phyloP scores from a whole-genome alignment of 768 basidiomycete species.

The Cystofilobasidium ferigula region DNA sequence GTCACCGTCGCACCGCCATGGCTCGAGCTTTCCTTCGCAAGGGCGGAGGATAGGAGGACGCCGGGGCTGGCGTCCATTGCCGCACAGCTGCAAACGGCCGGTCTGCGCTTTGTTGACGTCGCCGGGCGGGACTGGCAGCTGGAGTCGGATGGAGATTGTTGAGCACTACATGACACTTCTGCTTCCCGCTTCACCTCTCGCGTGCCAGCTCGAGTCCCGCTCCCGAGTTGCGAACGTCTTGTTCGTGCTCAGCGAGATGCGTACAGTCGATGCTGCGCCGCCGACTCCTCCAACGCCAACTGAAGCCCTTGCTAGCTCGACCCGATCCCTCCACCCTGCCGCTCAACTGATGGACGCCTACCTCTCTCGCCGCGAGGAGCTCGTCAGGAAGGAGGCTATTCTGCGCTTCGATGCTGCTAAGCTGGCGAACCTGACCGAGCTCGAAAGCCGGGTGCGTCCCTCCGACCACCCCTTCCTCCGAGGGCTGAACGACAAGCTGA shows the following conservation, averaged over 20 bases:
- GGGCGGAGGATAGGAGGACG: neutral
- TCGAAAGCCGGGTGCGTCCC: neutral
- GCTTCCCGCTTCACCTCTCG: too few relatives aligned
- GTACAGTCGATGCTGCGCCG: too few relatives aligned
- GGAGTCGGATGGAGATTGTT: too few relatives aligned
- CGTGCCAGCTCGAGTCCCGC: too few relatives aligned
- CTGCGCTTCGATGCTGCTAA: constrained; percentile 5
- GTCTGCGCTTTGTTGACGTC: too few relatives aligned
- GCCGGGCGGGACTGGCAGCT: too few relatives aligned
- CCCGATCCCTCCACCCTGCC: neutral
- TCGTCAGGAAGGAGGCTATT: constrained; percentile 6
- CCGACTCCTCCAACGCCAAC: too few relatives aligned
- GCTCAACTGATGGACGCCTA: neutral
- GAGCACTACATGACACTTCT: too few relatives aligned
- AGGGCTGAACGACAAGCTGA: constrained; percentile 20
- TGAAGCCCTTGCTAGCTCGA: neutral
- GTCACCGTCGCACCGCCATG: neutral
- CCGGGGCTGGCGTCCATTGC: neutral
- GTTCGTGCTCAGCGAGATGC: too few relatives aligned
- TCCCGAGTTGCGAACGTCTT: too few relatives aligned
- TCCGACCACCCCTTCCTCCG: neutral
- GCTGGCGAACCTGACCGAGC: neutral
- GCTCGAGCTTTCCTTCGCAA: neutral
- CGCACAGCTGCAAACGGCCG: too few relatives aligned
- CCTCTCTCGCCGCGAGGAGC: neutral